Percentiles rank a stretch among this genome's conserved stretches.
These are phyloP conservation scores for Colletotrichum salicis DNA, from an alignment of 2,329 filamentous ascomycete genomes.

Conservation along the genomic window DNA sequence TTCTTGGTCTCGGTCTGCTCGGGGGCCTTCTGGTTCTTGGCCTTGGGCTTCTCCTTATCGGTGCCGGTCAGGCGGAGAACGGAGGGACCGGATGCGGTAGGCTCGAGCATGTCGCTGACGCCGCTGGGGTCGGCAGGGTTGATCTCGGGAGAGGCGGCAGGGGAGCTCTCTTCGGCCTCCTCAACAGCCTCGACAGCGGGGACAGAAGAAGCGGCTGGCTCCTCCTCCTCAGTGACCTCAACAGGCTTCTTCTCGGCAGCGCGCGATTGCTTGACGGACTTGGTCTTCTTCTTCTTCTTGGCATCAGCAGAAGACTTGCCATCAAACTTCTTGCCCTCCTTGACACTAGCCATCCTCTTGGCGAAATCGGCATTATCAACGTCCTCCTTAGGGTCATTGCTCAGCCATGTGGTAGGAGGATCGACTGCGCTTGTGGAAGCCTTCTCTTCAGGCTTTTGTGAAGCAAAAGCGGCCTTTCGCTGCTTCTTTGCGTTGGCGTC, in stretches of 20 bases:
- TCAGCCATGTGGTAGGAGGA: slow-evolving; percentile 42
- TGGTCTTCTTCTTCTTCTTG: slow-evolving; percentile 69
- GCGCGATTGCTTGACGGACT: slow-evolving; percentile 76
- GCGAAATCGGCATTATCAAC: slow-evolving; percentile 81
- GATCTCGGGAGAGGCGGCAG: slow-evolving; percentile 72
- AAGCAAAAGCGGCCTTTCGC: slow-evolving; percentile 53
- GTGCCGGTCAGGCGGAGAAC: slow-evolving; percentile 81
- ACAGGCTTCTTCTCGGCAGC: slow-evolving; percentile 63
- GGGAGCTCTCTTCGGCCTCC: slow-evolving; percentile 83
- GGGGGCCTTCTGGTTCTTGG: slow-evolving; percentile 69
- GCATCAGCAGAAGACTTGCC: slow-evolving; percentile 66
- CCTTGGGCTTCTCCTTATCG: slow-evolving; percentile 70
- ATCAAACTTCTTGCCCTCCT: slow-evolving; percentile 73
- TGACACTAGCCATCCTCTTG: slow-evolving; percentile 74
- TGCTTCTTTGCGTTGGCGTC: slow-evolving; percentile 59
- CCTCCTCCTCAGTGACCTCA: slow-evolving; percentile 71
- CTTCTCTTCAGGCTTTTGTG: slow-evolving; percentile 50
- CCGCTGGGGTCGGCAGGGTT: slow-evolving; percentile 70
- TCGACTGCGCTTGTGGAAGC: slow-evolving; percentile 40
- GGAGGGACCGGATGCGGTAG: slow-evolving; percentile 72
- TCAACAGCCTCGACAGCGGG: slow-evolving; percentile 79
- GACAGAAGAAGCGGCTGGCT: slow-evolving; percentile 56
- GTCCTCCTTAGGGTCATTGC: slow-evolving; percentile 62
- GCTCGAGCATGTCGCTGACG: slow-evolving; percentile 92
- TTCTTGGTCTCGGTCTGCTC: slow-evolving; percentile 89